Evolutionary conservation across 164 flowering plant species (phyloP).

Genomic region (Liriodendron chinense): DNA sequence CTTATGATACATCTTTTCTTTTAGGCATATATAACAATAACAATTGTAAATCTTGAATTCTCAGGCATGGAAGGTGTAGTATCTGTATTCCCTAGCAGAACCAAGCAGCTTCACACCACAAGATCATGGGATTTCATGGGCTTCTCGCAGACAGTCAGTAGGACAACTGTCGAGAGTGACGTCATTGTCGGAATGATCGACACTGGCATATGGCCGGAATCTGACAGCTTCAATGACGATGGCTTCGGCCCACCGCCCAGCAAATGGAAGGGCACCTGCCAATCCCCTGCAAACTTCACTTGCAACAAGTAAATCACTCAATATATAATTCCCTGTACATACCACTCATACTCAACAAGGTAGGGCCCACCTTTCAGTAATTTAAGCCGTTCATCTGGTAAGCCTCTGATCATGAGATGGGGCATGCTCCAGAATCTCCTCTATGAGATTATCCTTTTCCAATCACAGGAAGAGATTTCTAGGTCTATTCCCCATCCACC

Average conservation of each 20-base stretch:
- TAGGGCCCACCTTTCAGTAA: not conserved
- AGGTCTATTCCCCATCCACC: too few relatives aligned
- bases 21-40: too few relatives aligned
- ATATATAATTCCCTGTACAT: too few relatives aligned
- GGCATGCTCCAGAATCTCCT: too few relatives aligned
- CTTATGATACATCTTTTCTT: too few relatives aligned
- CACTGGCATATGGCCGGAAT: constrained; percentile 59
- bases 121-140: constrained; percentile 57
- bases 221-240: constrained; percentile 43
- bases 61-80: constrained; percentile 38
- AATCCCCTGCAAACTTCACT: constrained; percentile 32
- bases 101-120: constrained; percentile 39
- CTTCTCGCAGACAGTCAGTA: constrained; percentile 16
- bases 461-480: too few relatives aligned
- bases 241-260: constrained; percentile 46
- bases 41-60: not conserved
- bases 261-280: constrained; percentile 50
- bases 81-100: constrained; percentile 39
- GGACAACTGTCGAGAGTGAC: constrained; percentile 28
- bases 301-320: constrained; percentile 51
- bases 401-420: not conserved
- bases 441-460: not conserved
- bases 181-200: constrained; percentile 49
- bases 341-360: too few relatives aligned
- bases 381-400: not conserved